phyloP scores from a whole-genome alignment of 78 protist species.

The Planoprotostelium fungivorum region DNA sequence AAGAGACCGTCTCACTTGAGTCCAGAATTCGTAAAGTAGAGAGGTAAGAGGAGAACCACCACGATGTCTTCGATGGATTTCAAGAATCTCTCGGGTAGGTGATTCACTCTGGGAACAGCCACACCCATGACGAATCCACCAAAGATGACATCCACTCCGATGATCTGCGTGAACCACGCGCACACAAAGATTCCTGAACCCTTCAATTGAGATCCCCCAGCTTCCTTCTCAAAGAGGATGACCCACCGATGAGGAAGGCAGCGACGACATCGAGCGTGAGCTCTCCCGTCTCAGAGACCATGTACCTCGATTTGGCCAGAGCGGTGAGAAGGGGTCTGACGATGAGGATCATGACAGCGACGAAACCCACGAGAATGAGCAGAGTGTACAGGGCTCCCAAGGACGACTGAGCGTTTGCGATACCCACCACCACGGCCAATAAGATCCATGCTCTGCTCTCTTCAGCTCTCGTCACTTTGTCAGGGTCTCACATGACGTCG shows the following conservation, averaged over 20 bases:
- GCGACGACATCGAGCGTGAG: not conserved
- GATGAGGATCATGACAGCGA: constrained; percentile 14
- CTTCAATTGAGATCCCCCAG: no score
- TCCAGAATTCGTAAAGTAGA: constrained; percentile 63
- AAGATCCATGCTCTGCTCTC: constrained; percentile 38
- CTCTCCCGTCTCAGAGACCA: not conserved
- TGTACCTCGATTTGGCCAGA: not conserved
- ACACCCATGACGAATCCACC: constrained; percentile 67
- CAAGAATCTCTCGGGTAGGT: constrained; percentile 26
- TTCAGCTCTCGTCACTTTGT: not conserved
- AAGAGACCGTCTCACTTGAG: not conserved
- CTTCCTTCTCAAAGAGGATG: not conserved
- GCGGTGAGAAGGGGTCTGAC: constrained; percentile 16
- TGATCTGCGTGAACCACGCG: constrained; percentile 49
- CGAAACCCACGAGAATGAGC: constrained; percentile 11
- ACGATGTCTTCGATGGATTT: constrained; percentile 34
- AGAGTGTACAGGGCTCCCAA: constrained; percentile 47
- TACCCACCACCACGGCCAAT: constrained; percentile 34
- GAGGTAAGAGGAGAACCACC: constrained; percentile 42
- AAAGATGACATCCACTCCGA: constrained; percentile 70
- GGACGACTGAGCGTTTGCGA: constrained; percentile 15
- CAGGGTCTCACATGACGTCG: constrained; percentile 32
- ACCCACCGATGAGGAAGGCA: not conserved
- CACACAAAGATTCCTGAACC: constrained; percentile 2
- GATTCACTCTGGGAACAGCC: constrained; percentile 27